phyloP scores from a whole-genome alignment of 805 yeast genomes.

The Metschnikowia cubensis region DNA sequence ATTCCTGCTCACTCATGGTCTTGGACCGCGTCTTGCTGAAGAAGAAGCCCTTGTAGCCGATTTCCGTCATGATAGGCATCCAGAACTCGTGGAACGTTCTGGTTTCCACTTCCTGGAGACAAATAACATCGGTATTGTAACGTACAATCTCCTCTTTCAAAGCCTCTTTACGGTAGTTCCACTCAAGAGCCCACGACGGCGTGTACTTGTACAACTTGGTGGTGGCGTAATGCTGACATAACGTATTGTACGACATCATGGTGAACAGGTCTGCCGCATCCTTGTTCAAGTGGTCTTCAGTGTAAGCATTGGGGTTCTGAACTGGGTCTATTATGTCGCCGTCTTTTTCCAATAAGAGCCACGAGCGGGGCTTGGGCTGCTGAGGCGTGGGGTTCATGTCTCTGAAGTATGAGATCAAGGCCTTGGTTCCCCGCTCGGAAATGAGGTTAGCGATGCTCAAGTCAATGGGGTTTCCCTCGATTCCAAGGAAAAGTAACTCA shows the following conservation, averaged over 20 bases:
- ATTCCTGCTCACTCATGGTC: constrained; percentile 76
- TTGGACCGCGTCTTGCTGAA: constrained; percentile 88
- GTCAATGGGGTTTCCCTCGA: constrained; percentile 89
- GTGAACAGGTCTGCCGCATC: constrained; percentile 51
- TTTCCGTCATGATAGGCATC: constrained; percentile 65
- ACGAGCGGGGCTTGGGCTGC: constrained; percentile 71
- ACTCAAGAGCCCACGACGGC: constrained; percentile 94
- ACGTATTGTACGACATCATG: constrained; percentile 79
- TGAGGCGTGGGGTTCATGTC: constrained; percentile 71
- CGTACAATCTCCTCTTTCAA: constrained; percentile 69
- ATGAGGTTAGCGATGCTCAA: constrained; percentile 59
- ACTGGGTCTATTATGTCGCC: constrained; percentile 52
- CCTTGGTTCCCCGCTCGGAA: constrained; percentile 80
- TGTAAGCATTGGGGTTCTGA: constrained; percentile 29
- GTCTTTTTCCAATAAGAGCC: constrained; percentile 76
- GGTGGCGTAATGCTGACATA: constrained; percentile 95
- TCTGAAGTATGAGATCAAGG: constrained; percentile 72
- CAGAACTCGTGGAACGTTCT: constrained; percentile 82
- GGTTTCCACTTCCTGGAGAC: constrained; percentile 95
- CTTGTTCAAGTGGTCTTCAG: constrained; percentile 25
- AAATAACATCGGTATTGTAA: constrained; percentile 69
- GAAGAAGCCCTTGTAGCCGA: constrained; percentile 79
- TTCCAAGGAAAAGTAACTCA: constrained; percentile 81
- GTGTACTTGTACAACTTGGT: constrained; percentile 88
- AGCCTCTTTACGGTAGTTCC: constrained; percentile 83